phyloP scores from a whole-genome alignment of 1,284 basidiomycete species.

The Schizophyllum amplum region DNA sequence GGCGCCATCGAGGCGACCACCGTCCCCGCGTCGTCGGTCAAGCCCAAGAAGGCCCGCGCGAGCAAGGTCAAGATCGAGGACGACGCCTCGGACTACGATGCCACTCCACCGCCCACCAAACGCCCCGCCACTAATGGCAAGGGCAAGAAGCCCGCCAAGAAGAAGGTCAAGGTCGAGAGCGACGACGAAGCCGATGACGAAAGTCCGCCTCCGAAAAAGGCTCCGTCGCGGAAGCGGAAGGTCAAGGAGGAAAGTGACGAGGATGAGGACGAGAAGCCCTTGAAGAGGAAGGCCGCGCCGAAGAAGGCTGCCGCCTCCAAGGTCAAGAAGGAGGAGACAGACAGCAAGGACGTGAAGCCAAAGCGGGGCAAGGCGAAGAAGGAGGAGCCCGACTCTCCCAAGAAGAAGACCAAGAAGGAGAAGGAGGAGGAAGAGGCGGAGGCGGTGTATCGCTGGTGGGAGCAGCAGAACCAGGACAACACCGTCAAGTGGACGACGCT shows the following conservation, averaged over 20 bases:
- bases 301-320: conserved; percentile 17
- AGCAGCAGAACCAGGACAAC: conserved; percentile 64
- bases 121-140: conserved; percentile 32
- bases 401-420: conserved; percentile 38
- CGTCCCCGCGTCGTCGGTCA: conserved; percentile 20
- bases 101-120: conserved; percentile 19
- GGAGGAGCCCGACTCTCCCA: conserved; percentile 27
- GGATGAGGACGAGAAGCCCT: background rate
- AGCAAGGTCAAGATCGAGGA: conserved; percentile 21
- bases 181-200: conserved; percentile 36
- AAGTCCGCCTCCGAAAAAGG: conserved; percentile 36
- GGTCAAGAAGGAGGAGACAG: conserved; percentile 25
- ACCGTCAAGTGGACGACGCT: conserved; percentile 88
- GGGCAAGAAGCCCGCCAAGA: conserved; percentile 45
- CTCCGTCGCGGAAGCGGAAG: conserved; percentile 14
- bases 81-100: conserved; percentile 23
- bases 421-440: conserved; percentile 62
- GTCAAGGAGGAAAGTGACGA: conserved; percentile 15
- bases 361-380: conserved; percentile 28
- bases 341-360: conserved; percentile 10
- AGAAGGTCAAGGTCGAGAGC: conserved; percentile 59
- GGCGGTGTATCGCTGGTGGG: conserved; percentile 82
- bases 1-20: conserved; percentile 33
- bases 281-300: conserved; percentile 10
- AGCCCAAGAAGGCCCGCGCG: conserved; percentile 33